These are phyloP conservation scores for Actinomucor elegans DNA, from an alignment of 371 early-diverging fungal species.

Conservation along the genomic window DNA sequence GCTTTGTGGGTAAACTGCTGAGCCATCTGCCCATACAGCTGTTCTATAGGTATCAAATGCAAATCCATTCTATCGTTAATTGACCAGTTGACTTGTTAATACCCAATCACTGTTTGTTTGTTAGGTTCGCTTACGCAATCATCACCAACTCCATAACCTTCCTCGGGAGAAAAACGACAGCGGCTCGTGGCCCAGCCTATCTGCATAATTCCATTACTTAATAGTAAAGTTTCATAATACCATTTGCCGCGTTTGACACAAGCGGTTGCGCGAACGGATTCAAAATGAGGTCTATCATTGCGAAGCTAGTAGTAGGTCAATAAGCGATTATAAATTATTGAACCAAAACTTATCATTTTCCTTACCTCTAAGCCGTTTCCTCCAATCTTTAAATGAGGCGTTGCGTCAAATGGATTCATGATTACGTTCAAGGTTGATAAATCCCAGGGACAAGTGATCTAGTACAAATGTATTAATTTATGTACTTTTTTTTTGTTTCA, in stretches of 20 bases:
- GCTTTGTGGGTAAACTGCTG: slow-evolving; percentile 40
- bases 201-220: slow-evolving; percentile 65
- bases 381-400: slow-evolving; percentile 44
- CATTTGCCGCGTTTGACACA: slow-evolving; percentile 54
- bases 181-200: slow-evolving; percentile 65
- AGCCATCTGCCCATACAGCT: slow-evolving; percentile 56
- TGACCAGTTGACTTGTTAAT: too few relatives aligned
- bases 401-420: slow-evolving; percentile 50
- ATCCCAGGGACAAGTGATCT: slow-evolving; percentile 37
- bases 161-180: slow-evolving; percentile 64
- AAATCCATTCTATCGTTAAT: slow-evolving; percentile 56
- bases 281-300: slow-evolving; percentile 49
- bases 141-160: slow-evolving; percentile 65
- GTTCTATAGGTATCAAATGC: slow-evolving; percentile 61
- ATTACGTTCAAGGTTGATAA: slow-evolving; percentile 28
- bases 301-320: too few relatives aligned
- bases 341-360: background rate
- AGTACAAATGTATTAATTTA: too few relatives aligned
- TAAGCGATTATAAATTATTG: too few relatives aligned
- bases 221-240: slow-evolving; percentile 59
- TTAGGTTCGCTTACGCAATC: slow-evolving; percentile 41
- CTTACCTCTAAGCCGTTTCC: slow-evolving; percentile 41
- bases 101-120: slow-evolving; percentile 3
- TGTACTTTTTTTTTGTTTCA: too few relatives aligned
- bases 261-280: slow-evolving; percentile 47